phyloP scores from a whole-genome alignment of 106 monocot genomes.

The Ottelia alismoides region DNA sequence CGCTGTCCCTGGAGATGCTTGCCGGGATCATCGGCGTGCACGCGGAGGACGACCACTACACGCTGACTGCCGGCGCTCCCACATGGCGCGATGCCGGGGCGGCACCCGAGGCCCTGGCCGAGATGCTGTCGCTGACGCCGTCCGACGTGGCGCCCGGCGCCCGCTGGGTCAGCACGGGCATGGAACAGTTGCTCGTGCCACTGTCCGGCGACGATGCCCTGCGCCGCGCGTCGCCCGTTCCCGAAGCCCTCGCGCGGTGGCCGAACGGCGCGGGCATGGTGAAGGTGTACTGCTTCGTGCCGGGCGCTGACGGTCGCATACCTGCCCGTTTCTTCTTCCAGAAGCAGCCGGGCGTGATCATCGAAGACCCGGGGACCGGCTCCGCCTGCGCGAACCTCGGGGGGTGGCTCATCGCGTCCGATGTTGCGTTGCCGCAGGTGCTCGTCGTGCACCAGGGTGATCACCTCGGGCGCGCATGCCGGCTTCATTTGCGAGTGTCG shows the following conservation, averaged over 20 bases:
- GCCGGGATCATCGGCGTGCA: neutral
- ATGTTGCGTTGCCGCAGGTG: neutral
- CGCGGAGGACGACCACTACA: neutral
- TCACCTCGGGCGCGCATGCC: neutral
- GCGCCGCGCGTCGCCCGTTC: too few relatives aligned
- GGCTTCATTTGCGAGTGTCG: neutral
- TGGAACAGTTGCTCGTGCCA: neutral
- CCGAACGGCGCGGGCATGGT: neutral
- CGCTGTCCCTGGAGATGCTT: neutral
- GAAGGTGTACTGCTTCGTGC: neutral
- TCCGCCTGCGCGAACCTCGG: neutral
- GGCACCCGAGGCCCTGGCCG: too few relatives aligned
- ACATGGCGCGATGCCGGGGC: neutral
- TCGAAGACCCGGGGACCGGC: neutral
- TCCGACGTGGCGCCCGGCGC: neutral
- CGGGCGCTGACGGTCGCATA: neutral
- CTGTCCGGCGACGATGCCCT: neutral
- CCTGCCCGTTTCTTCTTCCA: neutral
- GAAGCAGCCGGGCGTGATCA: neutral
- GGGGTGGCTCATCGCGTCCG: neutral
- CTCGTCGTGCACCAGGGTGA: neutral
- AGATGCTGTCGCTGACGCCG: neutral
- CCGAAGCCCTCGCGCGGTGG: neutral
- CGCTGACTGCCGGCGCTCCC: too few relatives aligned
- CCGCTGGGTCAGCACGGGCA: neutral